Base-by-base conservation (phyloP, 805 yeast genomes). In the Candida cerambycidarum region DNA sequence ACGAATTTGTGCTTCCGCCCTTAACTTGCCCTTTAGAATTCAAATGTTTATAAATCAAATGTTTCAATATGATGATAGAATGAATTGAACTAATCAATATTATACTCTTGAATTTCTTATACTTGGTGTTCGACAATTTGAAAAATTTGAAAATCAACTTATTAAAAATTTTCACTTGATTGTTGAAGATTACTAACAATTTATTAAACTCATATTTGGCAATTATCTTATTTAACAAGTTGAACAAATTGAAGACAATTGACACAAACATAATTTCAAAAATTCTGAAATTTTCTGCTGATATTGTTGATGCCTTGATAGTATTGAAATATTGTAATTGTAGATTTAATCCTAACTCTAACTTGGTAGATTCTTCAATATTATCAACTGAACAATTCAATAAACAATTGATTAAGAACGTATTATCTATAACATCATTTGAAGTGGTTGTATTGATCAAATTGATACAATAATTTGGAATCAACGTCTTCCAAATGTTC, bases 401-500 rank as follows among this genome's bases (percentile, higher is more conserved):
- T 28, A 69, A 51, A 43, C 71, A 63, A 21, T 59, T 54, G 6
- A 66, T 42, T 18, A 65, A 49, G 23, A 65, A 57, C 11, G 52
- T 41, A 17, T 37, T 44, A 15, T 39, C 29, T 3, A 45, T 29
- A 6, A 24, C 19, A 11, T 32, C 32, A 21, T 9, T 8, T 12
- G 31, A 14, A 32, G 12, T 21, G 5, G 13, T 8, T 13, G 30
- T 24, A 32, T 49, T 44, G 10, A 46, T 36, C 38, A 50, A 43
- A 18, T 45, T 46, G 13, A 66, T 43, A 45, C 71, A 63, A 42
- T 61, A 64, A 13, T 51, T 48, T 1, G 74, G 74, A 8, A 69
- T 51, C 10, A 62, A 45, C 17, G 59, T 51, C 45, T 65, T 66
- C 74, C 74, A 69, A 12, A 68, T 50, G 32, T 52, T 45, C 24